Percentiles rank a stretch among this genome's conserved stretches.
These are phyloP conservation scores for Beauveria sp. DNA, from an alignment of 2,329 filamentous ascomycete species.

Conservation along the genomic window DNA sequence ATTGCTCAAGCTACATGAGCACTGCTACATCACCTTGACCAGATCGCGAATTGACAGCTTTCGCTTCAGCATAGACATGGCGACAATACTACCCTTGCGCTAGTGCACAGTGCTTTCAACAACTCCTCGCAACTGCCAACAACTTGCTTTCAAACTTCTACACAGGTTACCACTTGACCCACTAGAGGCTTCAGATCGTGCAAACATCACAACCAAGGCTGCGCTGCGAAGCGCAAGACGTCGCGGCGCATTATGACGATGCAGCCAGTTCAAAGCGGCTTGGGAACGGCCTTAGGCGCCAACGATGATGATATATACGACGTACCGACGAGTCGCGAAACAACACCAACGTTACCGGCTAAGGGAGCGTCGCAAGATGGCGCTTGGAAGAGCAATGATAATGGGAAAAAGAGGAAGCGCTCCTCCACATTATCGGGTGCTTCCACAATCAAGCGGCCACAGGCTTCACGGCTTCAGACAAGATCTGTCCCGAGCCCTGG, in stretches of 20 bases:
- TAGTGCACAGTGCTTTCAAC: background rate
- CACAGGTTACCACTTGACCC: background rate
- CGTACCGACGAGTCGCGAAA: slow-evolving; percentile 3
- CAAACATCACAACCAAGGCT: background rate
- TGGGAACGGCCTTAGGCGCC: background rate
- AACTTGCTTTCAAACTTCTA: background rate
- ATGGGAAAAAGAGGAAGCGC: slow-evolving; percentile 8
- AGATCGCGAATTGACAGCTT: background rate
- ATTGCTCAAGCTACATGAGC: background rate
- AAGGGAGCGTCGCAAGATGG: background rate
- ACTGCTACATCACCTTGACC: background rate
- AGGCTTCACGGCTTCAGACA: background rate
- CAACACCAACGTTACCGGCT: background rate
- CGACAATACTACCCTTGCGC: background rate
- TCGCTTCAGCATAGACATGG: background rate
- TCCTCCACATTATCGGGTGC: background rate
- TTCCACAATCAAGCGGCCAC: background rate
- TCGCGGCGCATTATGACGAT: background rate
- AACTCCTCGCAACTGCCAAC: background rate
- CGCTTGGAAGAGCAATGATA: background rate
- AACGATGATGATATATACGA: slow-evolving; percentile 11
- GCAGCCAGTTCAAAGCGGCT: background rate
- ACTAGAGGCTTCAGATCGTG: background rate
- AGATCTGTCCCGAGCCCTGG: background rate
- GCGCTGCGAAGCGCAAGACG: background rate